phyloP scores from a whole-genome alignment of 495 filamentous ascomycete species.

The Xylaria scruposa region DNA sequence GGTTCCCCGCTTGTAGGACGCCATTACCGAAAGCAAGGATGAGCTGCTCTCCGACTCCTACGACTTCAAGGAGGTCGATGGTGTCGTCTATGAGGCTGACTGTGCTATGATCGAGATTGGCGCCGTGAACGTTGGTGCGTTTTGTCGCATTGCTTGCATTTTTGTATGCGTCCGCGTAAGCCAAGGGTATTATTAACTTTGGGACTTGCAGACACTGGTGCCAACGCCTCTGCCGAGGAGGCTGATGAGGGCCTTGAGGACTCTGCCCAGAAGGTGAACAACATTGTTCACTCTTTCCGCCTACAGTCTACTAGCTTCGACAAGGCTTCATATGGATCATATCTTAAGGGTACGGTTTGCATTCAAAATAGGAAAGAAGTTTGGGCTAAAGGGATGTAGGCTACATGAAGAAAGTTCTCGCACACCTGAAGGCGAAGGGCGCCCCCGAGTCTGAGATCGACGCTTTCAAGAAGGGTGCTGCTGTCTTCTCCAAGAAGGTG shows the following conservation, averaged over 20 bases:
- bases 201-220: constrained; percentile 74
- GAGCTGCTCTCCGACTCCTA: constrained; percentile 97
- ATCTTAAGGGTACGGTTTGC: constrained; percentile 70
- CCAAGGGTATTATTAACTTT: constrained; percentile 15
- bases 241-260: constrained; percentile 77
- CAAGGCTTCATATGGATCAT: constrained; percentile 79
- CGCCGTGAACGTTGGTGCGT: constrained; percentile 74
- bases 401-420: constrained; percentile 90
- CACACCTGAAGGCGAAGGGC: constrained; percentile 65
- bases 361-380: neutral
- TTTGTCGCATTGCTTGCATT: constrained; percentile 4
- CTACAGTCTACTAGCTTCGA: constrained; percentile 77
- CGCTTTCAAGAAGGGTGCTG: constrained; percentile 77
- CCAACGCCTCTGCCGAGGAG: constrained; percentile 96
- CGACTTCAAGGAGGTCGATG: constrained; percentile 75
- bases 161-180: neutral
- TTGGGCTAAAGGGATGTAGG: constrained; percentile 50
- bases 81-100: constrained; percentile 82
- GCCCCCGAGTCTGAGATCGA: constrained; percentile 69
- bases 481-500: constrained; percentile 77
- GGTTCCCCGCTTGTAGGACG: constrained; percentile 65
- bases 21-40: constrained; percentile 74
- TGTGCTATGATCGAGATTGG: constrained; percentile 84
- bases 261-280: constrained; percentile 78
- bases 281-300: constrained; percentile 92